phyloP scores from a whole-genome alignment of 176 grass and related monocot species.

The Hordeum marinum region DNA sequence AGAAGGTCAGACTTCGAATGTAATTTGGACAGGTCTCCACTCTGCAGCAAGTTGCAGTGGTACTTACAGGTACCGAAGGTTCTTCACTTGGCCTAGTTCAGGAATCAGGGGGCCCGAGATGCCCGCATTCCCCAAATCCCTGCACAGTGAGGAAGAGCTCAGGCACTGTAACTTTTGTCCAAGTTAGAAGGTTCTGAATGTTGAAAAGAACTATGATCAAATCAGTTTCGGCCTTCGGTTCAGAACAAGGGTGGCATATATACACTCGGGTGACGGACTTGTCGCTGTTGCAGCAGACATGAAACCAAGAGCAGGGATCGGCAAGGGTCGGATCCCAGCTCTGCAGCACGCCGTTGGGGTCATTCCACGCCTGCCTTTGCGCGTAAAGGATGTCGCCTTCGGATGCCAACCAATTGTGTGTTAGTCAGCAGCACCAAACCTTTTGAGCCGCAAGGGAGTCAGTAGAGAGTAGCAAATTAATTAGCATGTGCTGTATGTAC shows the following conservation, averaged over 20 bases:
- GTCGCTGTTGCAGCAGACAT: slow-evolving; percentile 35
- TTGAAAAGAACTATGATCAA: not conserved
- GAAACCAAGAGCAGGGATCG: slow-evolving; percentile 45
- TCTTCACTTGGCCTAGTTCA: slow-evolving; percentile 25
- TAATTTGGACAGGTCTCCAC: not conserved
- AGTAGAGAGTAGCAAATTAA: not conserved
- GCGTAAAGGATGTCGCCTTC: slow-evolving; percentile 46
- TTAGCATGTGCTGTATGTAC: not conserved
- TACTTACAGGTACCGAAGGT: slow-evolving; percentile 45
- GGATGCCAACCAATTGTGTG: not conserved
- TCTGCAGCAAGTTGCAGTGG: not conserved
- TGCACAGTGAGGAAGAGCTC: not conserved
- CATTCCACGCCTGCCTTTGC: slow-evolving; percentile 25
- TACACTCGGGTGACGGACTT: slow-evolving; percentile 41
- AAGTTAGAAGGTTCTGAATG: not conserved
- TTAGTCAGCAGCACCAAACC: not conserved
- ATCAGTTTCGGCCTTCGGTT: not conserved
- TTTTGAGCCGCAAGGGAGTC: no score
- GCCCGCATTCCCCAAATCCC: slow-evolving; percentile 42
- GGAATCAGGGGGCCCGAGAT: slow-evolving; percentile 39
- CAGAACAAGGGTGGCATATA: not conserved
- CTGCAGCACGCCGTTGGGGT: slow-evolving; percentile 27
- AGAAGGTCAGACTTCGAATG: not conserved
- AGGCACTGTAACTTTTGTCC: not conserved
- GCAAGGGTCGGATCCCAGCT: slow-evolving; percentile 47